Evolutionary conservation across 257 asterid genomes (phyloP), one percentile per base, ranked within the genome.

Genomic region (Prunella vulgaris): DNA sequence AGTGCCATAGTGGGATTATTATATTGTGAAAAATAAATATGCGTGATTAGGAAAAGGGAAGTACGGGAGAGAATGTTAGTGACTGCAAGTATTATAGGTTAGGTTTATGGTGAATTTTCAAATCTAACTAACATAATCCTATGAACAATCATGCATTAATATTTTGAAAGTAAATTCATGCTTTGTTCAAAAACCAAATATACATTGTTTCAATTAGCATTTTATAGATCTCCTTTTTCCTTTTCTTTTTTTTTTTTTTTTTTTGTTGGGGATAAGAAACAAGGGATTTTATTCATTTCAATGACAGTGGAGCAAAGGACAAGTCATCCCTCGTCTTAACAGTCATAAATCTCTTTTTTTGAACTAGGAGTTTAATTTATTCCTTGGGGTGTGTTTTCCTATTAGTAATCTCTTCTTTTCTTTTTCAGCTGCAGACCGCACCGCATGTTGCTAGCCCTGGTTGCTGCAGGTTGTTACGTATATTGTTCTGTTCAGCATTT

Each of bases 401-500:
- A 37, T 8, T 65, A n/a, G 1, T 9, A 32, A 20, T 46, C 21
- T 30, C 64, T 58, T 38, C 22, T 17, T 32, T 42, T 5, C 32
- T 17, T 33, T 60, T 54, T 51, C 71, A 53, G 66, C 68, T 1
- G 22, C 49, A 53, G 24, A 30, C 10, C 13, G 13, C 13, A 22
- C 21, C 13, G 58, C 25, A 17, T 28, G 3, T 72, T 37, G 65
- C n/a, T 24, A 33, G 62, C 25, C 13, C 22, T 30, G 48, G 68
- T 42, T 42, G 48, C 60, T 56, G 40, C 38, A 40, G 77, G 28
- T n/a, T 46, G 21, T 57, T 74, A 46, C 60, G 33, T 56, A 14
- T 21, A 58, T 21, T 65, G 30, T 44, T 48, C 61, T 32, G 28
- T 52, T 72, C 13, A 38, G 6, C 37, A 10, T 32, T 49, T 37